phyloP scores from a whole-genome alignment of 352 stramenopile genomes.

The Blastocystis sp. region DNA sequence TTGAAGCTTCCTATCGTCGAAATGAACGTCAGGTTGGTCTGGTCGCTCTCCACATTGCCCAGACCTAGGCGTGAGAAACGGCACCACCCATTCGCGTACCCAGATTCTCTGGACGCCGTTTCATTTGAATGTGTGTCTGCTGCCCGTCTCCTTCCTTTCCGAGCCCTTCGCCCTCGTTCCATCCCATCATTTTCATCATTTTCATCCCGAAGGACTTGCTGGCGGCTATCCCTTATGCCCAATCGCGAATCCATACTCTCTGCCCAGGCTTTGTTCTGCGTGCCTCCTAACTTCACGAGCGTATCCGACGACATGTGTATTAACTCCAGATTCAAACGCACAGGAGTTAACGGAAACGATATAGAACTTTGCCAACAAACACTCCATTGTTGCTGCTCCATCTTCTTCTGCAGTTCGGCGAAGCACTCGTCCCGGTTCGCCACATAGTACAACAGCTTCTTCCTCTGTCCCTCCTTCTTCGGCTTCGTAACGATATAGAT shows the following conservation, averaged over 20 bases:
- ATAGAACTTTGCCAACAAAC: conserved; percentile 32
- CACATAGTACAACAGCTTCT: conserved; percentile 63
- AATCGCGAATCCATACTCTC: background rate
- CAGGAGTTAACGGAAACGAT: conserved; percentile 10
- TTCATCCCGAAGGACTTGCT: conserved; percentile 65
- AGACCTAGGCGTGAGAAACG: conserved; percentile 7
- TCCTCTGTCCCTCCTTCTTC: conserved; percentile 62
- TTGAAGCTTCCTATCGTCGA: conserved; percentile 68
- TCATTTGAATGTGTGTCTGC: conserved; percentile 71
- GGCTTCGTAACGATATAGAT: conserved; percentile 59
- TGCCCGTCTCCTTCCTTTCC: conserved; percentile 66
- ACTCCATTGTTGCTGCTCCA: background rate
- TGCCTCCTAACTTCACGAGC: conserved; percentile 53
- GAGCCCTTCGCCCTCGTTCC: conserved; percentile 62
- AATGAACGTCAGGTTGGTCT: conserved; percentile 50
- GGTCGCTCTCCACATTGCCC: conserved; percentile 35
- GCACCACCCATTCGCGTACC: background rate
- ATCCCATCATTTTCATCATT: conserved; percentile 69
- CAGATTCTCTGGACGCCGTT: conserved; percentile 17
- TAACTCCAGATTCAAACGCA: conserved; percentile 48
- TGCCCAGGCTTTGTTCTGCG: conserved; percentile 65
- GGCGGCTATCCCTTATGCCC: background rate
- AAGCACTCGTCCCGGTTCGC: conserved; percentile 28
- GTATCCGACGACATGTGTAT: conserved; percentile 37
- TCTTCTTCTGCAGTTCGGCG: background rate